These are phyloP conservation scores for Emergomyces orientalis DNA, from an alignment of 2,329 filamentous ascomycete genomes.

Conservation along the genomic window DNA sequence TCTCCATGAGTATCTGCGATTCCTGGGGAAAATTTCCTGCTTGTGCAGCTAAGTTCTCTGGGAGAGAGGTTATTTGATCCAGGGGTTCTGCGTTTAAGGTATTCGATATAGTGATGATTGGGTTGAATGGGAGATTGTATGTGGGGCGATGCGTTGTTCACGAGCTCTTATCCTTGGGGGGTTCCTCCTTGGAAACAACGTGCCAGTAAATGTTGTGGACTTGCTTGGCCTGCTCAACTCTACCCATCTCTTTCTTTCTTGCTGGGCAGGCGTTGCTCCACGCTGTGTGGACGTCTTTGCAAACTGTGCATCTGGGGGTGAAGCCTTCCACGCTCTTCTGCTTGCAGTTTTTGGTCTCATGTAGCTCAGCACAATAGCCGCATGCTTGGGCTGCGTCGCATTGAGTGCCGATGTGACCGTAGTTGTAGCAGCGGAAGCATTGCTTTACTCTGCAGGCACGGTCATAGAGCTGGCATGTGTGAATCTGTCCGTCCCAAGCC, in stretches of 20 bases:
- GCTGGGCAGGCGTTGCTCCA: constrained; percentile 3
- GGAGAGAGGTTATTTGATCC: too few species aligned
- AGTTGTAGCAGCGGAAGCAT: neutral
- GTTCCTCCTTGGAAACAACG: neutral
- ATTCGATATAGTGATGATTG: neutral
- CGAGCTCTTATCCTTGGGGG: neutral
- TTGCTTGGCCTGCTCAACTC: neutral
- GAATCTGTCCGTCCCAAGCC: neutral
- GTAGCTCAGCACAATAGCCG: constrained; percentile 2
- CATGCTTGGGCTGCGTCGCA: constrained; percentile 2
- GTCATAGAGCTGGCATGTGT: neutral
- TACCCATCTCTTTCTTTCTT: neutral
- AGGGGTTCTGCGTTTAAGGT: neutral
- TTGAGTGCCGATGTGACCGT: neutral
- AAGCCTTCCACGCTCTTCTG: neutral
- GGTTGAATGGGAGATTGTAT: neutral
- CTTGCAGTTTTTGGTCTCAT: constrained; percentile 2
- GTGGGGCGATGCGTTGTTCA: neutral
- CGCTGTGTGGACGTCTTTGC: neutral
- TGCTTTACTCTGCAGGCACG: neutral
- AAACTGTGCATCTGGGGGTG: neutral
- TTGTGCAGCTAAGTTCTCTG: too few species aligned
- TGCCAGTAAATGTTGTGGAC: neutral
- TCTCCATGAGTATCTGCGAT: neutral
- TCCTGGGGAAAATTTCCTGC: neutral